Percentiles rank a stretch among this genome's conserved stretches.
Evolutionary conservation across 2,329 filamentous ascomycete species (phyloP).

Genomic region (Sporothrix protearum): DNA sequence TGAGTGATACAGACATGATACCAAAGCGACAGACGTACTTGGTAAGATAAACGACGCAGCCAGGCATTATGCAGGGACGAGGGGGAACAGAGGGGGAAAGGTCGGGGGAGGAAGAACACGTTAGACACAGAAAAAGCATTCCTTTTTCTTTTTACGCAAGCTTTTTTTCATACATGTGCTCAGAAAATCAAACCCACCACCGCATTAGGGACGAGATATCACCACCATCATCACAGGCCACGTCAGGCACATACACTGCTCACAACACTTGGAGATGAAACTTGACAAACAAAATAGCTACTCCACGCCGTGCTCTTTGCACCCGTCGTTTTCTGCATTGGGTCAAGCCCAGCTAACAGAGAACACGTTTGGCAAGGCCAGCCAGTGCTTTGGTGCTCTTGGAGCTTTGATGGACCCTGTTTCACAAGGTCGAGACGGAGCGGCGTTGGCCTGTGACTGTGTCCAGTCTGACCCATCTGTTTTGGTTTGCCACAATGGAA

Average conservation of each 20-base stretch:
- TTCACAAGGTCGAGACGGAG: neutral
- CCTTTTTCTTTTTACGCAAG: neutral
- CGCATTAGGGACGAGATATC: slow-evolving; percentile 3
- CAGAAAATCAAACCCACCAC: neutral
- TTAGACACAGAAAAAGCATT: neutral
- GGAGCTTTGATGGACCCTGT: neutral
- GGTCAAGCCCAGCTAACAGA: neutral
- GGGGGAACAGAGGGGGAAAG: neutral
- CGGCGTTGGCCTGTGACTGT: neutral
- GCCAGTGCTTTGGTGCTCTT: too few relatives aligned
- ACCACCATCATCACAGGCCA: neutral
- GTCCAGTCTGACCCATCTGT: neutral
- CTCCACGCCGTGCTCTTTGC: neutral
- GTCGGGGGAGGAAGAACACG: neutral
- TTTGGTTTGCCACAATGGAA: neutral
- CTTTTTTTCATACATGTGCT: neutral
- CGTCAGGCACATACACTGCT: neutral
- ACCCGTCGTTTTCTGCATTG: neutral
- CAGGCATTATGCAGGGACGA: neutral
- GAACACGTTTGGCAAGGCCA: neutral
- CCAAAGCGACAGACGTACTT: neutral
- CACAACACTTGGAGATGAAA: neutral
- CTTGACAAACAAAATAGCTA: neutral
- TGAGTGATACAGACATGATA: neutral
- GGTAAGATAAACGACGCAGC: neutral